Evolutionary conservation across 2,329 filamentous ascomycete species (phyloP).

Genomic region (Hypoxylon sp.): DNA sequence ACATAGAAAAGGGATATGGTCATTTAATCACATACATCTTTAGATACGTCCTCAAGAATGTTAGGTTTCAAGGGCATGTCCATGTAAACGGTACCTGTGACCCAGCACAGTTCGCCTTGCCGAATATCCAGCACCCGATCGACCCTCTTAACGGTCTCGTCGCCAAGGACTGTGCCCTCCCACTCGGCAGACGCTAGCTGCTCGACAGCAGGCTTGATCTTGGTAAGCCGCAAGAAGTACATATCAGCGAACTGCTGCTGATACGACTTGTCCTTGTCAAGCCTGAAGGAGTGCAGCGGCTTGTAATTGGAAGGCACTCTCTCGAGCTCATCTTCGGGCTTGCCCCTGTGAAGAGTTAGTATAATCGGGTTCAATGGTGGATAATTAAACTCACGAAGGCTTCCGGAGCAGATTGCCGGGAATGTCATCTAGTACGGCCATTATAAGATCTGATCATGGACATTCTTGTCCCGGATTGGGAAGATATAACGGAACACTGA

Average conservation of each 20-base stretch:
- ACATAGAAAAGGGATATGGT: neutral
- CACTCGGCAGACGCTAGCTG: constrained; percentile 81
- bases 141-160: constrained; percentile 80
- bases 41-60: constrained; percentile 93
- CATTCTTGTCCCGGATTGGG: constrained; percentile 21
- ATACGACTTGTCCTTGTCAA: constrained; percentile 82
- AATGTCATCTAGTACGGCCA: constrained; percentile 63
- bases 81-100: constrained; percentile 95
- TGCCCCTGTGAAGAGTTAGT: constrained; percentile 55
- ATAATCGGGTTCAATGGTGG: neutral
- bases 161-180: constrained; percentile 82
- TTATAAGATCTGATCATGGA: constrained; percentile 46
- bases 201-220: constrained; percentile 88
- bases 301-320: constrained; percentile 75
- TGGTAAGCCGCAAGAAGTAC: constrained; percentile 92
- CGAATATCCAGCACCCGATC: constrained; percentile 94
- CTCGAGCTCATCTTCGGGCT: constrained; percentile 60
- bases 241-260: constrained; percentile 97
- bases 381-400: constrained; percentile 62
- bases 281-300: constrained; percentile 79
- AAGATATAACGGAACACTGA: constrained; percentile 10
- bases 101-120: constrained; percentile 96
- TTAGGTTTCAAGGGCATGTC: constrained; percentile 97
- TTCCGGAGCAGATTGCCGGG: constrained; percentile 62
- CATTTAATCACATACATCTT: constrained; percentile 74